These are phyloP conservation scores for Starmerella bombicola DNA, from an alignment of 805 yeast genomes.

Conservation along the genomic window DNA sequence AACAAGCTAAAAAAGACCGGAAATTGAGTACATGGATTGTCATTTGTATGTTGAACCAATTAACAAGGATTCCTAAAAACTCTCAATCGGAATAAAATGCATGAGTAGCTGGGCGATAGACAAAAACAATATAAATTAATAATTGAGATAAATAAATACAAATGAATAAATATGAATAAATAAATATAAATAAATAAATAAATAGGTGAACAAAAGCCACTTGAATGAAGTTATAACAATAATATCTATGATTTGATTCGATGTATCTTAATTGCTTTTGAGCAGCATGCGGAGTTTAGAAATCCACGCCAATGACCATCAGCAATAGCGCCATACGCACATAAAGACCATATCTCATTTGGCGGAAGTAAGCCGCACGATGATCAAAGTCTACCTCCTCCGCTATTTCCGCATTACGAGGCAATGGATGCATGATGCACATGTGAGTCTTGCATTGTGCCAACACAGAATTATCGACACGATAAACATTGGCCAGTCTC, in stretches of 20 bases:
- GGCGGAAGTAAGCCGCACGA: constrained; percentile 98
- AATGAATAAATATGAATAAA: constrained; percentile 10
- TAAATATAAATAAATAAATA: constrained; percentile 11
- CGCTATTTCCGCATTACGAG: constrained; percentile 89
- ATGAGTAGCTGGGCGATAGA: background rate
- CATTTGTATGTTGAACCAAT: too few relatives aligned
- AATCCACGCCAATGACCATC: constrained; percentile 93
- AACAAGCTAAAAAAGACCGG: too few relatives aligned
- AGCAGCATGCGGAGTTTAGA: constrained; percentile 29
- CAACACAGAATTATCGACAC: constrained; percentile 84
- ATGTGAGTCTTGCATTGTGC: constrained; percentile 92
- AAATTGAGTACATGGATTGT: too few relatives aligned
- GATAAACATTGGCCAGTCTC: constrained; percentile 78
- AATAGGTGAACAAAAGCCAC: constrained; percentile 3
- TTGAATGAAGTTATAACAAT: background rate
- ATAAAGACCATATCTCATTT: constrained; percentile 95
- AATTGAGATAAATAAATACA: constrained; percentile 2
- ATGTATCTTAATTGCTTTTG: background rate
- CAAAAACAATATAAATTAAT: constrained; percentile 1
- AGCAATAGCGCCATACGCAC: constrained; percentile 98
- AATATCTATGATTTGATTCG: background rate
- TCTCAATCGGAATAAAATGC: too few relatives aligned
- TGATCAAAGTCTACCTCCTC: constrained; percentile 99
- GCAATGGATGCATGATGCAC: constrained; percentile 98
- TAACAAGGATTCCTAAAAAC: too few relatives aligned